phyloP scores from a whole-genome alignment of 176 grass and related monocot genomes.

The Zoysia pacifica region DNA sequence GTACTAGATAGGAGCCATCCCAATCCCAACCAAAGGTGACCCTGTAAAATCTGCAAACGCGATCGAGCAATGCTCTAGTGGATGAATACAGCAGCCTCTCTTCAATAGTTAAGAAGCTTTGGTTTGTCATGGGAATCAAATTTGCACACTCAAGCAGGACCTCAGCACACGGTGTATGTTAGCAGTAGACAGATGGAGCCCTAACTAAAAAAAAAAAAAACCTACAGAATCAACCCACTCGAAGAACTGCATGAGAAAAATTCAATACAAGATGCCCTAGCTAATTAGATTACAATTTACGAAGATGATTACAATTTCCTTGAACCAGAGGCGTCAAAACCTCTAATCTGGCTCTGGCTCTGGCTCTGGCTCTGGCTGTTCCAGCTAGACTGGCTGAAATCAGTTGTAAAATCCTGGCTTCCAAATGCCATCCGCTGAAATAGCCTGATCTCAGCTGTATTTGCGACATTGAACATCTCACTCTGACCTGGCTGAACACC shows the following conservation, averaged over 20 bases:
- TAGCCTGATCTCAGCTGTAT: conserved; percentile 82
- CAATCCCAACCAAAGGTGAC: neutral
- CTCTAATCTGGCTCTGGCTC: conserved; percentile 3
- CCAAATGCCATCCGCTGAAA: conserved; percentile 94
- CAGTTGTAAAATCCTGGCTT: conserved; percentile 65
- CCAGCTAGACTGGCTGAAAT: conserved; percentile 74
- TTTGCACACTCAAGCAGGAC: conserved; percentile 6
- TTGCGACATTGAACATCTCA: conserved; percentile 68
- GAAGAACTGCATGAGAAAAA: conserved; percentile 45
- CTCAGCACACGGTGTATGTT: conserved; percentile 10
- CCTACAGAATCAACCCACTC: conserved; percentile 9
- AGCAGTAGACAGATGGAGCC: neutral
- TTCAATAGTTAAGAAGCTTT: neutral
- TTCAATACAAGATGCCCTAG: conserved; percentile 5
- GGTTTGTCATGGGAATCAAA: neutral
- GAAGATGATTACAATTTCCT: conserved; percentile 34
- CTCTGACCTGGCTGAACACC: conserved; percentile 91
- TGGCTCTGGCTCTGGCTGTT: conserved; percentile 30
- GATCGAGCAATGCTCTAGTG: neutral
- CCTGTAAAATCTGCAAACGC: neutral
- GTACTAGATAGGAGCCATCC: neutral
- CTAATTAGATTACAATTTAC: conserved; percentile 44
- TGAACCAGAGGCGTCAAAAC: conserved; percentile 32
- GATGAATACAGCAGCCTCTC: no score
- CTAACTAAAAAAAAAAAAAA: neutral